phyloP scores from a whole-genome alignment of 768 basidiomycete species.

The Leccinum ochraceum region DNA sequence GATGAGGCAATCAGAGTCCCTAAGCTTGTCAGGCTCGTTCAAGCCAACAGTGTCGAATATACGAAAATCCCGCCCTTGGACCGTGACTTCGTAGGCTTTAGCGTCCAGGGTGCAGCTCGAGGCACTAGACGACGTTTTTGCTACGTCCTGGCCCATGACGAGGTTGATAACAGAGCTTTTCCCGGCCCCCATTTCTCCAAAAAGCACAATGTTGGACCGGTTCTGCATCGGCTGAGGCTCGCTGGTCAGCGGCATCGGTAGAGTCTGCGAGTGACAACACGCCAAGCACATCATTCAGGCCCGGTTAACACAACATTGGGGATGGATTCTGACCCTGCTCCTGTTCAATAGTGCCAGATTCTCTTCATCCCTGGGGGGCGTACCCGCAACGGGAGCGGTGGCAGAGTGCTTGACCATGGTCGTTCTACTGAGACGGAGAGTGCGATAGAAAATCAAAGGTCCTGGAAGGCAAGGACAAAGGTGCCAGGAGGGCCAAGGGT shows the following conservation, averaged over 20 bases:
- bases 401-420: slow-evolving; percentile 6
- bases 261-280: slow-evolving; percentile 3
- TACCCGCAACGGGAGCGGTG: background rate
- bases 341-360: background rate
- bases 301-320: background rate
- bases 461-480: slow-evolving; percentile 1
- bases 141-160: slow-evolving; percentile 30
- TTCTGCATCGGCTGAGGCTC: slow-evolving; percentile 14
- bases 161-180: slow-evolving; percentile 49
- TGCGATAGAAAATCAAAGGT: background rate
- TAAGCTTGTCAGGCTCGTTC: slow-evolving; percentile 29
- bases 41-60: slow-evolving; percentile 39
- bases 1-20: slow-evolving; percentile 28
- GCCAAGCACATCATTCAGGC: slow-evolving; percentile 9
- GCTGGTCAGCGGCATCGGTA: slow-evolving; percentile 7
- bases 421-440: background rate
- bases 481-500: background rate
- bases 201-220: slow-evolving; percentile 28
- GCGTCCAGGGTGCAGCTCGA: slow-evolving; percentile 37
- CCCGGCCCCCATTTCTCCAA: slow-evolving; percentile 34
- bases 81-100: slow-evolving; percentile 26
- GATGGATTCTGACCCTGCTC: slow-evolving; percentile 15
- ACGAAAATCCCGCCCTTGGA: slow-evolving; percentile 22
- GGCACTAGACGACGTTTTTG: slow-evolving; percentile 32
- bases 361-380: slow-evolving; percentile 1